Evolutionary conservation across 1,139 yeast species (phyloP).

Genomic region (Candida pseudoviswanathii): DNA sequence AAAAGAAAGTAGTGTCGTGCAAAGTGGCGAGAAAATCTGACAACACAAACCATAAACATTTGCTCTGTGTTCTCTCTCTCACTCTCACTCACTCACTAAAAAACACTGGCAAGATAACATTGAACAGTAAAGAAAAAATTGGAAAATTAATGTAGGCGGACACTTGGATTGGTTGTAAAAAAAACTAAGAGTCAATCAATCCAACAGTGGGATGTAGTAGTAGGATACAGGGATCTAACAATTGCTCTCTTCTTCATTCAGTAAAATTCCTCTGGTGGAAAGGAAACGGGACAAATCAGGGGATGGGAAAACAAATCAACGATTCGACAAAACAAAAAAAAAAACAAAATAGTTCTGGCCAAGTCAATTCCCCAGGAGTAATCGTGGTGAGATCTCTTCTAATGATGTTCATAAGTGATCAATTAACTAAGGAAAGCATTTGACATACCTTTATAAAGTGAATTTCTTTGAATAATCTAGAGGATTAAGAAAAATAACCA

Average conservation of each 20-base stretch:
- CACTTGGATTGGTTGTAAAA: not conserved
- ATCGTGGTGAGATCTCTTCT: too few relatives aligned
- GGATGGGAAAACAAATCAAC: conserved; percentile 4
- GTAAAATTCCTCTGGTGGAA: not conserved
- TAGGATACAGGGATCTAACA: not conserved
- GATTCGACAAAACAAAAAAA: not conserved
- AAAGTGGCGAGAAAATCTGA: conserved; percentile 8
- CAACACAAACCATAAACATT: conserved; percentile 14
- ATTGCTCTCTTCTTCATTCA: not conserved
- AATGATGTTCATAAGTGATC: not conserved
- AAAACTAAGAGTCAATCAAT: not conserved
- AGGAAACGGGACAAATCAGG: conserved; percentile 2
- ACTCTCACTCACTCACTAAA: not conserved
- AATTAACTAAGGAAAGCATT: not conserved
- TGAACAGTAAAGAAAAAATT: not conserved
- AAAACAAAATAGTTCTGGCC: not conserved
- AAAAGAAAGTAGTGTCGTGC: conserved; percentile 7
- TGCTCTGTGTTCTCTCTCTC: conserved; percentile 1
- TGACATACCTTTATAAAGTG: conserved; percentile 7
- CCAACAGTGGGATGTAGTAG: not conserved
- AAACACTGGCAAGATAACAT: conserved; percentile 1
- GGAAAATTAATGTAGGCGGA: not conserved
- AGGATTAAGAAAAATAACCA: conserved; percentile 1
- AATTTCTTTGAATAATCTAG: conserved; percentile 9
- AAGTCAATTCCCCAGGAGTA: not conserved